phyloP scores from a whole-genome alignment of 345 rosid genomes.

The Kernera saxatilis region DNA sequence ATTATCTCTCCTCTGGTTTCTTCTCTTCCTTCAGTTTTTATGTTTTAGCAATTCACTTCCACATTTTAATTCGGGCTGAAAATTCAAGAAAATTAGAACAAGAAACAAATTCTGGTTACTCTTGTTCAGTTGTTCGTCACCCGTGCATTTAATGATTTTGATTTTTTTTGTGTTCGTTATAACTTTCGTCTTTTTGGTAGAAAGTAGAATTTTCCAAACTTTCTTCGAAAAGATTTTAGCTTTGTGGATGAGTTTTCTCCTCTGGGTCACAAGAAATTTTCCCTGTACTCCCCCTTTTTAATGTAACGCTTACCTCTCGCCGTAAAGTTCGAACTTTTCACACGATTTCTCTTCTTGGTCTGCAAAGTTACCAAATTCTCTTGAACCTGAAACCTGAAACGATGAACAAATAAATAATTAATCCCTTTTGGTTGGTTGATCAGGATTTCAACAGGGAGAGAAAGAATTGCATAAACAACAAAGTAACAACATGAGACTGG shows the following conservation, averaged over 20 bases:
- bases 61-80: background rate
- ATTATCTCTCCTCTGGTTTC: background rate
- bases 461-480: slow-evolving; percentile 35
- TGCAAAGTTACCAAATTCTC: background rate
- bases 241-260: background rate
- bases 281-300: background rate
- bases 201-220: background rate
- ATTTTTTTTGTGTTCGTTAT: background rate
- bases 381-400: slow-evolving; percentile 9
- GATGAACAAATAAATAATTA: background rate
- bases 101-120: background rate
- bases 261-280: slow-evolving; percentile 13
- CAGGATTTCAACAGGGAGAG: slow-evolving; percentile 46
- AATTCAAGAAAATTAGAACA: slow-evolving; percentile 1
- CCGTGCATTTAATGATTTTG: background rate
- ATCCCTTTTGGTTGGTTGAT: slow-evolving; percentile 1
- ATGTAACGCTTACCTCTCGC: slow-evolving; percentile 1
- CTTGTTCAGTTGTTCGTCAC: background rate
- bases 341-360: background rate
- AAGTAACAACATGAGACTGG: slow-evolving; percentile 38
- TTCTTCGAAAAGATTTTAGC: slow-evolving; percentile 10
- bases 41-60: background rate
- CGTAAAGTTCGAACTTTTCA: slow-evolving; percentile 8
- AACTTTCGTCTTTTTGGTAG: slow-evolving; percentile 11
- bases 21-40: background rate